Percentiles rank a stretch among this genome's conserved stretches.
phyloP scores from a whole-genome alignment of 2,329 filamentous ascomycete species.

The Fusarium beomiforme region DNA sequence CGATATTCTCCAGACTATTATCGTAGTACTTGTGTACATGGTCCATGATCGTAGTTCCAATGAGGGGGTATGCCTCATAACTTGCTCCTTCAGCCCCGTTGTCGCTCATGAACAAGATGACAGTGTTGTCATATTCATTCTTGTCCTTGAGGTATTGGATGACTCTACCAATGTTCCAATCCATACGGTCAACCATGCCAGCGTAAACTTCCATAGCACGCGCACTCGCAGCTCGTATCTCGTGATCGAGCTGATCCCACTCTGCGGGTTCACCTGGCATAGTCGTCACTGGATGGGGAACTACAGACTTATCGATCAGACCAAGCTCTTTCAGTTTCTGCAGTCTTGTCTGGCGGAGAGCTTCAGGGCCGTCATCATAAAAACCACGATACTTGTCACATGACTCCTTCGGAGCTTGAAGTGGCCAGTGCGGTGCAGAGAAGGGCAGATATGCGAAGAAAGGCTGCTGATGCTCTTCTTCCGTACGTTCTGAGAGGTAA shows the following conservation, averaged over 20 bases:
- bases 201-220: not conserved
- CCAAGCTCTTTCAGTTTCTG: not conserved
- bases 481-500: not conserved
- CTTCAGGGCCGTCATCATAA: not conserved
- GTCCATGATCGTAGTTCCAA: not conserved
- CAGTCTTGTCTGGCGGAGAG: not conserved
- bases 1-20: not conserved
- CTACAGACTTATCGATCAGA: not conserved
- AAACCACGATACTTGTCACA: not conserved
- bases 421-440: not conserved
- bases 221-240: not conserved
- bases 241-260: not conserved
- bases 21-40: not conserved
- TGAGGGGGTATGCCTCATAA: not conserved
- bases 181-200: not conserved
- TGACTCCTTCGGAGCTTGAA: not conserved
- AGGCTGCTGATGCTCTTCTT: not conserved
- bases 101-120: not conserved
- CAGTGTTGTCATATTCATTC: not conserved
- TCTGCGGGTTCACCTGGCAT: not conserved
- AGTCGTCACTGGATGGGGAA: not conserved
- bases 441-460: constrained; percentile 2
- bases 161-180: not conserved
- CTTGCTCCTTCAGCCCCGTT: not conserved
- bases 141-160: not conserved